Percentiles rank a stretch among this genome's conserved stretches.
phyloP scores from a whole-genome alignment of 441 rosid genomes.

The Capsella rubella region DNA sequence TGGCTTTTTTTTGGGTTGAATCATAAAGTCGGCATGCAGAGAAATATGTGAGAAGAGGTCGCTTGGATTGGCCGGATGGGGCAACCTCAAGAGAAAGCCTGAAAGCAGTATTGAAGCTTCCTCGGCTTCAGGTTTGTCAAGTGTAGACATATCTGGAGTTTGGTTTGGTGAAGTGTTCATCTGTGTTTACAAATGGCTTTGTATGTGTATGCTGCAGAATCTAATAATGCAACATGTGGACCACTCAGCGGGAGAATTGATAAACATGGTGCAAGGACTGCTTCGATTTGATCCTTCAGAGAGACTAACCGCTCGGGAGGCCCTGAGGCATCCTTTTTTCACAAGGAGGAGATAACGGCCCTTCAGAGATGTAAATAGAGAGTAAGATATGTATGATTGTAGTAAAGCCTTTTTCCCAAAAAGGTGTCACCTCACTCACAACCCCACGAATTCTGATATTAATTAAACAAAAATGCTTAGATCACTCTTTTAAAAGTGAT shows the following conservation, averaged over 20 bases:
- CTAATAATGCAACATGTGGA: constrained; percentile 83
- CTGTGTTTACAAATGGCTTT: not conserved
- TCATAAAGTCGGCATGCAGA: constrained; percentile 70
- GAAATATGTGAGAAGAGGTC: constrained; percentile 79
- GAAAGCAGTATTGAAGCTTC: constrained; percentile 72
- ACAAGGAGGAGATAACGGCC: constrained; percentile 54
- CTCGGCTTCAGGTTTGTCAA: constrained; percentile 73
- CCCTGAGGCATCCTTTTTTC: constrained; percentile 77
- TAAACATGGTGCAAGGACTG: constrained; percentile 71
- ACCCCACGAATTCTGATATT: constrained; percentile 25
- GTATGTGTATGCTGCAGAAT: constrained; percentile 52
- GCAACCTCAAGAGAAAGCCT: constrained; percentile 81
- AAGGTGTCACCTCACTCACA: not conserved
- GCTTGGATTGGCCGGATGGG: constrained; percentile 89
- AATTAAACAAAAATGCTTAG: constrained; percentile 21
- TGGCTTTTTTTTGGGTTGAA: not conserved
- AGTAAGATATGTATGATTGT: constrained; percentile 28
- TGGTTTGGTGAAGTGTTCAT: not conserved
- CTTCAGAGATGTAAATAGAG: constrained; percentile 30
- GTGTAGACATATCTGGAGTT: constrained; percentile 1
- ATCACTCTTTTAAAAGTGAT: constrained; percentile 25
- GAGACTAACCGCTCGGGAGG: constrained; percentile 74
- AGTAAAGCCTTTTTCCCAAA: constrained; percentile 14
- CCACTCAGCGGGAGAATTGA: constrained; percentile 87
- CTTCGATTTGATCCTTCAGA: constrained; percentile 70